These are phyloP conservation scores for Apocynum venetum DNA, from an alignment of 257 asterid species.

Conservation along the genomic window DNA sequence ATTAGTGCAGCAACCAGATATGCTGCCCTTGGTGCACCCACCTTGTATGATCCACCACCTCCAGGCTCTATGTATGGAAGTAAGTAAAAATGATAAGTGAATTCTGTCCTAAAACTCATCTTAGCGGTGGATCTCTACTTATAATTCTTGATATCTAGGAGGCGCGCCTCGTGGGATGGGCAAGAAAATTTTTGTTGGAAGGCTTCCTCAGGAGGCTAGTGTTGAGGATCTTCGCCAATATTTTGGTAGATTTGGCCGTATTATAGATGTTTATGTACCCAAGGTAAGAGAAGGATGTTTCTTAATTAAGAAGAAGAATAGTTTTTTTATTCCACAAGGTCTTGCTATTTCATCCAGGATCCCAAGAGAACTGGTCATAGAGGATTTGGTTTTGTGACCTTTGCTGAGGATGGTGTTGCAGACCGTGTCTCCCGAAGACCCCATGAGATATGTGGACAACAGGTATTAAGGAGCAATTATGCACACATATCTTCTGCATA, in stretches of 20 bases:
- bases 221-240: slow-evolving; percentile 90
- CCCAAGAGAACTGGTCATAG: slow-evolving; percentile 97
- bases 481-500: background rate
- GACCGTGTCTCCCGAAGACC: slow-evolving; percentile 95
- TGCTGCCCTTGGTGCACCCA: slow-evolving; percentile 97
- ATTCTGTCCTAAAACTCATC: background rate
- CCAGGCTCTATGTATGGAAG: slow-evolving; percentile 80
- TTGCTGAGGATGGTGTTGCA: slow-evolving; percentile 97
- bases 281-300: slow-evolving; percentile 50
- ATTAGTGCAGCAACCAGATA: slow-evolving; percentile 93
- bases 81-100: slow-evolving; percentile 33
- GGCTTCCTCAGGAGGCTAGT: slow-evolving; percentile 99
- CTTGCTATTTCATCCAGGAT: slow-evolving; percentile 50
- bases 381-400: slow-evolving; percentile 98
- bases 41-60: slow-evolving; percentile 75
- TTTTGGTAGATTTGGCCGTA: slow-evolving; percentile 95
- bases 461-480: slow-evolving; percentile 39
- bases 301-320: background rate
- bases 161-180: slow-evolving; percentile 81
- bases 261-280: slow-evolving; percentile 90
- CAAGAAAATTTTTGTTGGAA: slow-evolving; percentile 88
- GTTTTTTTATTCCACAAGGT: slow-evolving; percentile 4
- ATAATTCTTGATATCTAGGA: slow-evolving; percentile 35
- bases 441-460: slow-evolving; percentile 97
- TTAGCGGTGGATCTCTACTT: background rate